Base-by-base conservation (phyloP, 495 filamentous ascomycete genomes). In the Entonaema liquescens region DNA sequence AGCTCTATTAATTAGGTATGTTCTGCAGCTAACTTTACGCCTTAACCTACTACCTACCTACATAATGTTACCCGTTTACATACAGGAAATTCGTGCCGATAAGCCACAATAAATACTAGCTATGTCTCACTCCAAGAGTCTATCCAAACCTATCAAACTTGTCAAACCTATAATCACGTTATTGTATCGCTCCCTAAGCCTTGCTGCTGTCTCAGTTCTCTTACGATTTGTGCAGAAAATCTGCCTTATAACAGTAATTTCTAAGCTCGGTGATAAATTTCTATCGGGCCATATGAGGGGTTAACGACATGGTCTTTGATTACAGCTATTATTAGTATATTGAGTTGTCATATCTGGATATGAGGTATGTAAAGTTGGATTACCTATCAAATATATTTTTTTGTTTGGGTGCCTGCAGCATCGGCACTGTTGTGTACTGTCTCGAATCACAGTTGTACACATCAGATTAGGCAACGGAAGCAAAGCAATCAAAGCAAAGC, bases 221-320 rank as follows among this genome's bases (percentile, higher is more conserved):
- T 68, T 65, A 73, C 65, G 61, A 73, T 59, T 65, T 54, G 25
- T 62, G 70, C 70, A 69, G 65, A 69, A 71, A 72, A 54, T 73
- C 70, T 73, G 70, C 70, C 70, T 73, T 57, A 59, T 26, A 21
- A 36, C 17, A 52, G 23, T n/a, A 59, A 53, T 42, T 40, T 25
- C 25, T 17, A 60, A 26, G 23, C 26, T 65, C 31, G 42, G 9
- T 56, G 21, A 50, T 8, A 62, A 60, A 54, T 36, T 23, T 38
- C 36, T 28, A 58, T 55, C 31, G 36, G 38, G 29, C 54, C 55
- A 47, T 56, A n/a, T 59, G 38, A 44, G 62, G 19, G 35, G 59
- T 33, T 38, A 9, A 63, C 59, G 47, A 59, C 19, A 59, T 59
- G 36, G 12, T 31, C 33, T 49, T 64, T 59, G 47, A 63, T 23